phyloP scores from a whole-genome alignment of 2,329 filamentous ascomycete species.

The Claviceps cyperi region DNA sequence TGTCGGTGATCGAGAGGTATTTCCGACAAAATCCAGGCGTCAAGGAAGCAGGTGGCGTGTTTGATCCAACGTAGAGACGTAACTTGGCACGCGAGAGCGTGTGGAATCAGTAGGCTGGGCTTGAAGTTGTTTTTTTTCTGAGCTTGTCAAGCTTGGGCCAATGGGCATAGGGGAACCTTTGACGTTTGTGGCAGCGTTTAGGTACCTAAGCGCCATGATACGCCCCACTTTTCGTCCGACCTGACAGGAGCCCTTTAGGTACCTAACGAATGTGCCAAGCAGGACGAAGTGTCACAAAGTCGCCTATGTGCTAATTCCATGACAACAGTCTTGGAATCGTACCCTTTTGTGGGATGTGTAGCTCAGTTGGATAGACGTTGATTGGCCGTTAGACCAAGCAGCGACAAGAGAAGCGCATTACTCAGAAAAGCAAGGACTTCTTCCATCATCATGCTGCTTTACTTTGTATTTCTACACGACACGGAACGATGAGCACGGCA shows the following conservation, averaged over 20 bases:
- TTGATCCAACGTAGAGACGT: not conserved
- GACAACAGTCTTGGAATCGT: no score
- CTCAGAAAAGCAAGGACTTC: no score
- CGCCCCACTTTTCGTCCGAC: not conserved
- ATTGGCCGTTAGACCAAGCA: no score
- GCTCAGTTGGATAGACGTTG: no score
- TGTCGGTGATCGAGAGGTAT: not conserved
- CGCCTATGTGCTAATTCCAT: no score
- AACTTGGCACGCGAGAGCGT: not conserved
- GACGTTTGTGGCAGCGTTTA: not conserved
- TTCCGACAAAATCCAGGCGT: not conserved
- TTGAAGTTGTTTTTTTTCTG: not conserved
- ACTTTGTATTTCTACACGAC: no score
- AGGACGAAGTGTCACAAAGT: no score
- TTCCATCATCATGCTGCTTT: no score
- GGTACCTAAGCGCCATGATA: not conserved
- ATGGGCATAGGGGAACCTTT: constrained; percentile 12
- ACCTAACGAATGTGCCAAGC: no score
- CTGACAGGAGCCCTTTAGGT: not conserved
- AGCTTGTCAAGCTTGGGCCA: constrained; percentile 18
- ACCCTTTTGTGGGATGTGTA: no score
- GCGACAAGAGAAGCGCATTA: no score
- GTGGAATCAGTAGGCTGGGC: not conserved
- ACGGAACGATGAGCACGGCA: no score
- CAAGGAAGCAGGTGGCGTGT: not conserved